Base-by-base conservation (phyloP, 345 rosid genomes). In the Theobroma cacao region DNA sequence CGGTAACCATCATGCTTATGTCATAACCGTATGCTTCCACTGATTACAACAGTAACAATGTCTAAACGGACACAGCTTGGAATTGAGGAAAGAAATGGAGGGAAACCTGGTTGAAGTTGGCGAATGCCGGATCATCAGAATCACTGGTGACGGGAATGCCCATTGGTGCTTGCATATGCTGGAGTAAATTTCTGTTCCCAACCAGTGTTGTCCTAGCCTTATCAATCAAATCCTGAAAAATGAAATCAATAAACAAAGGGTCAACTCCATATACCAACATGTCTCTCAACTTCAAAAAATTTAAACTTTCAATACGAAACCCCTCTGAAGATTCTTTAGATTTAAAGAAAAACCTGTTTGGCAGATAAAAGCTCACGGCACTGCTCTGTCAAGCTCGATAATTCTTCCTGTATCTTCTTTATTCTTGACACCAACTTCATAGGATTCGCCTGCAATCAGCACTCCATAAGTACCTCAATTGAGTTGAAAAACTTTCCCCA, bases 361-460 rank as follows among this genome's bases (percentile, higher is more conserved):
- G 97, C 97, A 0, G 91, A 87, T 30, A 95, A 86, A 64, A 95
- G 97, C 77, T 91, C 91, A 6, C 88, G 90, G 85, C 98, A 95
- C 74, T 93, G 96, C 74, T 90, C 91, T 81, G 88, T 90, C 76
- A 93, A 80, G 11, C 53, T 52, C 7, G 87, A 75, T 24, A 93
- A 77, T n/a, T 93, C 98, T 26, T 90, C 98, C 81, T 88, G 93
- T 4, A 93, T 52, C 85, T 93, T 93, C 91, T 93, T 90, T 38
- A 93, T 87, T 80, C 97, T 87, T 48, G 84, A 86, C 72, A 87
- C 88, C 77, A 93, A 86, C 88, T 92, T 91, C 88, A 87, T 86
- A 7, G 98, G 99, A 84, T 95, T 95, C 13, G 95, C 93, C 98
- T 95, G 74, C 74, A 74, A 18, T 17, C 33, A 73, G 53, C 38